These are phyloP conservation scores for Fusarium sterilihyphosum DNA, from an alignment of 2,329 filamentous ascomycete species.

Conservation along the genomic window DNA sequence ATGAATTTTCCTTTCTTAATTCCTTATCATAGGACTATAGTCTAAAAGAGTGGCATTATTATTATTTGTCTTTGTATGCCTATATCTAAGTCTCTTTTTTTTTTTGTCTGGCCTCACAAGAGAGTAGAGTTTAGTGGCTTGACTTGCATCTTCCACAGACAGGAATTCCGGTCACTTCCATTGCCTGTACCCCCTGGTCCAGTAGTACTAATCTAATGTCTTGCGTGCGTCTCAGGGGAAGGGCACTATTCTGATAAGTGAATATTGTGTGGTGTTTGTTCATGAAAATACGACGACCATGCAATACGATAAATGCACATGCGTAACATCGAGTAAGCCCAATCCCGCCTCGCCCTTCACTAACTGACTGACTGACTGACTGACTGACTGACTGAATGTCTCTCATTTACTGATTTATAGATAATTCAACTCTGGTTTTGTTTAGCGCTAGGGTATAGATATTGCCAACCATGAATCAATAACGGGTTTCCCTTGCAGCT, in stretches of 20 bases:
- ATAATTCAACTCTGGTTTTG: neutral
- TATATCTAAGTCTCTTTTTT: neutral
- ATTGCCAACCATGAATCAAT: slow-evolving; percentile 7
- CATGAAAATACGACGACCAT: neutral
- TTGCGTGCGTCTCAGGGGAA: slow-evolving; percentile 18
- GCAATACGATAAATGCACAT: slow-evolving; percentile 14
- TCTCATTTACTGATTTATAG: neutral
- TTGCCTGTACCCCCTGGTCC: neutral
- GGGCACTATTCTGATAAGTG: slow-evolving; percentile 14
- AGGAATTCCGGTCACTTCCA: neutral
- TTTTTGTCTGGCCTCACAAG: neutral
- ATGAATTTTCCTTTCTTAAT: neutral
- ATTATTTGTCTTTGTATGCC: neutral
- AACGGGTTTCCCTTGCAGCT: neutral
- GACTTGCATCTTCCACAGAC: neutral
- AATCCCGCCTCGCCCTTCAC: slow-evolving; percentile 1
- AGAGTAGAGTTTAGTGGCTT: neutral
- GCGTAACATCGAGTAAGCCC: slow-evolving; percentile 7
- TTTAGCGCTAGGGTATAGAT: neutral
- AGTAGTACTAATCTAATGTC: neutral
- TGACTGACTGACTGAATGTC: neutral
- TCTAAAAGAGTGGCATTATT: too few species aligned
- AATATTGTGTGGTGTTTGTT: slow-evolving; percentile 22
- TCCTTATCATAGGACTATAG: neutral
- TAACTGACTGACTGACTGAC: neutral